Percentiles rank a stretch among this genome's conserved stretches.
phyloP scores from a whole-genome alignment of 495 filamentous ascomycete genomes.

The Monascus purpureus region DNA sequence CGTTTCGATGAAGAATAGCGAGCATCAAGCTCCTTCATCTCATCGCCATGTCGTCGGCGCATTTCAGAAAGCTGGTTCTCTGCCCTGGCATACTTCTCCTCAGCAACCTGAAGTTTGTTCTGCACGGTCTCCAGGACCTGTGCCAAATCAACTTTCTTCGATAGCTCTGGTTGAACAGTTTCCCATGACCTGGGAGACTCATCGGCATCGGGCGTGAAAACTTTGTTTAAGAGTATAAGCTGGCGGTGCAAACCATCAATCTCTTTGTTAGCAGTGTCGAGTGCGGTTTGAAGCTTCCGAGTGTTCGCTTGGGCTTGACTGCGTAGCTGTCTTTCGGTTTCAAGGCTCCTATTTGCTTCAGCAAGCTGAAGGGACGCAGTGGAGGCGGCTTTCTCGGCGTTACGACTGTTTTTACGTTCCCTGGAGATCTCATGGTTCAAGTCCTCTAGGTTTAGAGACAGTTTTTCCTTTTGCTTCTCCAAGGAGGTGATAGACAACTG shows the following conservation, averaged over 20 bases:
- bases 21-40: slow-evolving; percentile 58
- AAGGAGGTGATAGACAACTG: slow-evolving; percentile 73
- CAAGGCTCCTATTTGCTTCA: slow-evolving; percentile 76
- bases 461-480: slow-evolving; percentile 94
- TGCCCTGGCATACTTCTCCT: slow-evolving; percentile 68
- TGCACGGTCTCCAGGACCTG: slow-evolving; percentile 80
- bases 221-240: slow-evolving; percentile 66
- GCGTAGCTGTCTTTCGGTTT: slow-evolving; percentile 78
- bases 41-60: slow-evolving; percentile 54
- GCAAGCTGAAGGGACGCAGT: slow-evolving; percentile 69
- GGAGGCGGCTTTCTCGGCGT: slow-evolving; percentile 84
- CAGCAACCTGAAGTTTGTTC: slow-evolving; percentile 69
- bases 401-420: slow-evolving; percentile 82
- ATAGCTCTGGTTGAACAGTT: slow-evolving; percentile 41
- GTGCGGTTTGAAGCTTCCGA: slow-evolving; percentile 58
- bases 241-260: slow-evolving; percentile 66
- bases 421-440: slow-evolving; percentile 83
- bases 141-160: slow-evolving; percentile 66
- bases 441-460: slow-evolving; percentile 79
- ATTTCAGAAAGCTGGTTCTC: slow-evolving; percentile 75
- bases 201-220: slow-evolving; percentile 65
- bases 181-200: slow-evolving; percentile 50
- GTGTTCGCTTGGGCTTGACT: slow-evolving; percentile 76
- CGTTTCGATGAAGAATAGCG: slow-evolving; percentile 58
- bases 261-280: slow-evolving; percentile 68